phyloP scores from a whole-genome alignment of 129 eudicot genomes.

The Pittosporum tobira region DNA sequence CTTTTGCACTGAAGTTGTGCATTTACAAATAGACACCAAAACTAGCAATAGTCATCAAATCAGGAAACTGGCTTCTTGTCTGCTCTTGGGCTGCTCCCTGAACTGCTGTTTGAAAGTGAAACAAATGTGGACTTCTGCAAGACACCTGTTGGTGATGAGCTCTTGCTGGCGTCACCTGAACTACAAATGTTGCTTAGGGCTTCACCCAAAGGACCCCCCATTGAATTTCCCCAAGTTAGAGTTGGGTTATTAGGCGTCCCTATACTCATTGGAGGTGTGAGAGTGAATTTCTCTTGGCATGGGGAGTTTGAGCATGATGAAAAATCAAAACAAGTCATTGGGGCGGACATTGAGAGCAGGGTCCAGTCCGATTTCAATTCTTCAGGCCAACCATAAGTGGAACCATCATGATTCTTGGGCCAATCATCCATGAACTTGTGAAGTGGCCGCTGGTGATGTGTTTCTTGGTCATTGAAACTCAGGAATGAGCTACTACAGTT shows the following conservation, averaged over 20 bases:
- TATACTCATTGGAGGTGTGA: constrained; percentile 38
- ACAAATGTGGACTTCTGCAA: constrained; percentile 58
- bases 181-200: constrained; percentile 42
- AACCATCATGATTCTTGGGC: constrained; percentile 46
- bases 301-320: constrained; percentile 55
- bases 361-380: constrained; percentile 76
- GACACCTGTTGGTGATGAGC: constrained; percentile 71
- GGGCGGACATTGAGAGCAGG: constrained; percentile 88
- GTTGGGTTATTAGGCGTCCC: constrained; percentile 20
- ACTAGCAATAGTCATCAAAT: constrained; percentile 36
- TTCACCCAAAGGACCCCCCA: constrained; percentile 89
- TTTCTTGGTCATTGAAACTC: constrained; percentile 33
- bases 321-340: constrained; percentile 55
- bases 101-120: constrained; percentile 76
- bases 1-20: not conserved
- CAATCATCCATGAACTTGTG: constrained; percentile 45
- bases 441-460: constrained; percentile 31
- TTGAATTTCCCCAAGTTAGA: constrained; percentile 49
- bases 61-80: constrained; percentile 28
- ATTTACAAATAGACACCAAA: constrained; percentile 30
- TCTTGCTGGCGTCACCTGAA: constrained; percentile 26
- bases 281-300: constrained; percentile 38
- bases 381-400: constrained; percentile 41
- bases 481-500: constrained; percentile 29
- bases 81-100: constrained; percentile 57